Base-by-base conservation (phyloP, 2,329 filamentous ascomycete species). In the Aspergillus vadensis region DNA sequence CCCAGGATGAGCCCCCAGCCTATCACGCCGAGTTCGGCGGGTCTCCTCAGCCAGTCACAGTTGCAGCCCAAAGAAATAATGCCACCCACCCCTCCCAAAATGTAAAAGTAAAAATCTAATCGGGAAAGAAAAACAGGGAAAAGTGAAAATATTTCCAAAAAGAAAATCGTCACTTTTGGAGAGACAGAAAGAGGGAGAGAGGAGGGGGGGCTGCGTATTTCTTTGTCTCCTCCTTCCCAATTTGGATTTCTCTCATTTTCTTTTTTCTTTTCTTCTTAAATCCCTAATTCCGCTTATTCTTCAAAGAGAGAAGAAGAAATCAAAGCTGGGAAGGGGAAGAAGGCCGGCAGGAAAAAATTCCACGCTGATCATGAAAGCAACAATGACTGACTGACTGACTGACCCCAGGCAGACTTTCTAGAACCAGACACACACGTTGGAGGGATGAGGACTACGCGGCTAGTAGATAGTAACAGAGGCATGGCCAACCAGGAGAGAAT, bases 11-110 rank as follows among this genome's bases (percentile, higher is more conserved):
- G 36, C 19, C 23, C 23, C 32, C 21, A 39, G 39, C 61, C 56
- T 55, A 63, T 65, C 62, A 63, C 36, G 43, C 49, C 51, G 49
- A 54, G n/a, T 21, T 55, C 50, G 56, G 53, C 19, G 57, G 59
- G 53, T 5, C 48, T 12, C 6, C 4, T 17, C 12, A 55, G 23
- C 58, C 61, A 57, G 38, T 48, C 47, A 61, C 55, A 58, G 53
- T 43, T 25, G 14, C 41, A 21, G 48, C 32, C 12, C 32, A 36
- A 36, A 36, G 32, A 25, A n/a, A 32, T 48, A 41, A 47, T n/a
- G 5, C 47, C 47, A 50, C 47, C 25, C 47, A 49, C n/a, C 21
- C 27, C 14, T 27, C 25, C 30, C 32, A 23, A 5, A 52, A 43
- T 6, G 38, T 50, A 30, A 19, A 59, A 32, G 23, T 52, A 30